Percentiles rank a stretch among this genome's conserved stretches.
Evolutionary conservation across 768 basidiomycete genomes (phyloP).

Genomic region (Tylopilus vinaceipallidus): DNA sequence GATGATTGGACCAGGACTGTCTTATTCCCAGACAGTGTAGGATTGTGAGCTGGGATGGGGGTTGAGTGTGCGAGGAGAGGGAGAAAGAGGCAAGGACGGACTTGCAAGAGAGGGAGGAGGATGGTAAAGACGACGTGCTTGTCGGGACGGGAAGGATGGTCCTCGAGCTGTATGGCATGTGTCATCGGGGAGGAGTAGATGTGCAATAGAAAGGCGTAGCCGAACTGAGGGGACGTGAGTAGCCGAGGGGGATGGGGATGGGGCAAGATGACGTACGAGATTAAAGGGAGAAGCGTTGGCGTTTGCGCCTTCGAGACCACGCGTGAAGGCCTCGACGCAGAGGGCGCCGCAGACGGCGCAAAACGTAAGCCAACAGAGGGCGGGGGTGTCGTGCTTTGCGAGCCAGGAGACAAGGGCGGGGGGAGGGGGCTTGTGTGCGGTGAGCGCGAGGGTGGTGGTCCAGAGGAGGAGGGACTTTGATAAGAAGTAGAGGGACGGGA

Average conservation of each 20-base stretch:
- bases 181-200: slow-evolving; percentile 68
- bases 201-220: slow-evolving; percentile 74
- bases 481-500: slow-evolving; percentile 66
- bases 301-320: slow-evolving; percentile 63
- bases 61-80: background rate
- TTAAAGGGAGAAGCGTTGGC: slow-evolving; percentile 66
- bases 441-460: slow-evolving; percentile 58
- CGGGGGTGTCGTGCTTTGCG: slow-evolving; percentile 49
- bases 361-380: slow-evolving; percentile 76
- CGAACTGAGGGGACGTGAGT: slow-evolving; percentile 45
- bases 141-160: slow-evolving; percentile 62
- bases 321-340: slow-evolving; percentile 62
- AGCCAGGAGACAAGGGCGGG: slow-evolving; percentile 30
- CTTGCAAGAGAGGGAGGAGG: slow-evolving; percentile 70
- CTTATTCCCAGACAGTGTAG: slow-evolving; percentile 66
- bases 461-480: slow-evolving; percentile 55
- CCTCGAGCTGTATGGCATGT: slow-evolving; percentile 42
- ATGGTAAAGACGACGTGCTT: slow-evolving; percentile 73
- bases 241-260: background rate
- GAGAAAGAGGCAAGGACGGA: slow-evolving; percentile 27
- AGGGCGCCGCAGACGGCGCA: slow-evolving; percentile 63
- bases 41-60: slow-evolving; percentile 47
- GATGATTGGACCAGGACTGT: slow-evolving; percentile 59
- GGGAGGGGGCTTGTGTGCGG: slow-evolving; percentile 41
- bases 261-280: slow-evolving; percentile 46